Conservation (phyloP, 805 yeast genomes). For the Torulaspora gathmanii region DNA sequence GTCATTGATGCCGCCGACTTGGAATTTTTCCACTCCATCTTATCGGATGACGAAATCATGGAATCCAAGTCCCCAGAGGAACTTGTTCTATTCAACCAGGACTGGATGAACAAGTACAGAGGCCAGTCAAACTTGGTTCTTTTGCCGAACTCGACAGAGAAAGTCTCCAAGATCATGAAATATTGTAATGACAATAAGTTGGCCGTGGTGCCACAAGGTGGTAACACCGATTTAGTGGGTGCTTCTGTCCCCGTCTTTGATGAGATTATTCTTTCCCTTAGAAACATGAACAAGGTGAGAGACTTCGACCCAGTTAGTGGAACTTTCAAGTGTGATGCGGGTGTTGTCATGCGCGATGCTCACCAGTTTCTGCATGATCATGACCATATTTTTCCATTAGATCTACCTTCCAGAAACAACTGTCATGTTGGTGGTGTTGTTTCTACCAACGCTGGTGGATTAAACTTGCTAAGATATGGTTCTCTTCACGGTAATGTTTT, state of each 20-base stretch:
- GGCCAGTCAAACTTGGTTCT: conserved; percentile 72
- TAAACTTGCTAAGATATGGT: conserved; percentile 75
- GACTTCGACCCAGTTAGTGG: conserved; percentile 75
- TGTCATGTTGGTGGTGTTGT: conserved; percentile 88
- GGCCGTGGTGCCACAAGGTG: conserved; percentile 90
- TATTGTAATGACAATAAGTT: conserved; percentile 66
- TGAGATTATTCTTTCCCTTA: conserved; percentile 65
- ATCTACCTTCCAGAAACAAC: conserved; percentile 87
- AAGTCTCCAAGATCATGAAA: conserved; percentile 63
- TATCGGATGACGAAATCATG: conserved; percentile 36
- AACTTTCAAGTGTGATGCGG: conserved; percentile 77
- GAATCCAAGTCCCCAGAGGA: conserved; percentile 14
- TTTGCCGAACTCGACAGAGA: conserved; percentile 71
- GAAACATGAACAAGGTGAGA: conserved; percentile 64
- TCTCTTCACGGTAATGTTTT: conserved; percentile 81
- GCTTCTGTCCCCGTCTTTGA: conserved; percentile 85
- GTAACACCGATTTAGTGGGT: conserved; percentile 88
- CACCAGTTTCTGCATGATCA: conserved; percentile 65
- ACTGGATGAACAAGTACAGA: conserved; percentile 82
- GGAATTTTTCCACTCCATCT: conserved; percentile 49
- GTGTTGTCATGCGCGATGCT: conserved; percentile 74
- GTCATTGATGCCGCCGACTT: conserved; percentile 51
- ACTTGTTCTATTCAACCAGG: conserved; percentile 49
- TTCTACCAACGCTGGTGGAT: conserved; percentile 89
- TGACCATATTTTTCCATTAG: conserved; percentile 82